Base-by-base conservation (phyloP, 306 rosid species). In the Gleditsia sinensis region DNA sequence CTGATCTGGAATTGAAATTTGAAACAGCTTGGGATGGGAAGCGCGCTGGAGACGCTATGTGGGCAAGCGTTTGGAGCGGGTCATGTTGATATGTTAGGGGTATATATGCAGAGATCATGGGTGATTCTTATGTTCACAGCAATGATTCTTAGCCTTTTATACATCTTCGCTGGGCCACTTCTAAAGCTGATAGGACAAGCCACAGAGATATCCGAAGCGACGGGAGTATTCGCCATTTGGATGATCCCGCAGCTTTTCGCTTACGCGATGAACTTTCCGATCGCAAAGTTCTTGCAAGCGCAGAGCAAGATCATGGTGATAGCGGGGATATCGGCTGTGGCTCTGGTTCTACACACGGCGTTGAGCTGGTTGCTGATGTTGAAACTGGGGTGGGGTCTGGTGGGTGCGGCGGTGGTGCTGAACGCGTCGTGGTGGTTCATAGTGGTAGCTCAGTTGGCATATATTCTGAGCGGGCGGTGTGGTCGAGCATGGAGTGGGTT, bases 191-290 rank as follows among this genome's bases (percentile, higher is more conserved):
- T 91, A 2, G 96, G 98, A 0, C 97, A 91, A 67, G 88, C 94
- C 34, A 54, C 71, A 20, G 81, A 77, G 54, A 86, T 94, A 23
- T 82, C 97, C 0, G 84, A 80, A 59, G 90, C 94, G 6, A 94
- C 98, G 0, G 98, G 98, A 33, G 32, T 39, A 17, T 80, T 94
- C 37, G 77, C 98, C 0, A 1, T 94, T 8, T 91, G 91, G 89
- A 91, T 94, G 98, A 89, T 94, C 1, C 98, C 98, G 9, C 96
- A 94, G 78, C 79, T 94, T 7, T 94, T 85, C 42, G 98, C 98
- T 0, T 94, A 94, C 76, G 91, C 98, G 0, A 1, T 89, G 80
- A 86, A 88, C 56, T 94, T 82, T 42, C 98, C 98, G 0, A 60
- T 88, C 28, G 76, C 89, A 34, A 94, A 94, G 87, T 94, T 94